Evolutionary conservation across 164 flowering plant species (phyloP), one percentile per base, ranked within the genome.

Genomic region (Pachysandra terminalis): DNA sequence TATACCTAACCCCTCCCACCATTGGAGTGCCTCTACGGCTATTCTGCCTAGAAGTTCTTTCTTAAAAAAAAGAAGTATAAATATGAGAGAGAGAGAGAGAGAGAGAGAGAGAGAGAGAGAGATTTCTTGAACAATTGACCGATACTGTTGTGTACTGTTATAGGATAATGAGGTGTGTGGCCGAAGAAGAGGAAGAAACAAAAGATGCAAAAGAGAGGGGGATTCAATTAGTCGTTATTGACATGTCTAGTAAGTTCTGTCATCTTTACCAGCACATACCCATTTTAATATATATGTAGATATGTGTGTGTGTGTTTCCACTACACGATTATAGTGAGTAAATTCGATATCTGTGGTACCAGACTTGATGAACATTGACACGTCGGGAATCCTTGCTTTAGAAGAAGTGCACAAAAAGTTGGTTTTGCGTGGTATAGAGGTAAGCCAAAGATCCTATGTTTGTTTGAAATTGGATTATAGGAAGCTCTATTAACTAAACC

Each of bases 321-420:
- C 37, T 32, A 3, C n/a, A 32, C 37, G 7, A 32, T 32, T 32
- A 32, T 32, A 7, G 7, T 32, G 37, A 32, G 37, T 32, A 7
- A 32, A 32, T 32, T 32, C 37, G 37, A 32, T 32, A 32, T 32
- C 37, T 56, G 13, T 53, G 15, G 41, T 61, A 53, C 49, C 78
- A 90, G 98, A 73, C 55, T 75, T 90, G 68, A 79, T 68, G 72
- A 85, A 81, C 71, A 79, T 87, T 0, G 96, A 93, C 71, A 86
- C 87, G 19, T 81, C 90, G 3, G 98, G 95, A 21, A 79, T 90
- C 56, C 24, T 64, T 40, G 81, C 83, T 8, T 66, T 90, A 1
- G 89, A 87, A 74, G 95, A 93, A 71, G 69, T 90, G 60, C 86
- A 83, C 48, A 80, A 74, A 68, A 75, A 78, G 41, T 57, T 87